Evolutionary conservation across 1,284 basidiomycete genomes (phyloP).

Genomic region (Leccinum colubrinum): DNA sequence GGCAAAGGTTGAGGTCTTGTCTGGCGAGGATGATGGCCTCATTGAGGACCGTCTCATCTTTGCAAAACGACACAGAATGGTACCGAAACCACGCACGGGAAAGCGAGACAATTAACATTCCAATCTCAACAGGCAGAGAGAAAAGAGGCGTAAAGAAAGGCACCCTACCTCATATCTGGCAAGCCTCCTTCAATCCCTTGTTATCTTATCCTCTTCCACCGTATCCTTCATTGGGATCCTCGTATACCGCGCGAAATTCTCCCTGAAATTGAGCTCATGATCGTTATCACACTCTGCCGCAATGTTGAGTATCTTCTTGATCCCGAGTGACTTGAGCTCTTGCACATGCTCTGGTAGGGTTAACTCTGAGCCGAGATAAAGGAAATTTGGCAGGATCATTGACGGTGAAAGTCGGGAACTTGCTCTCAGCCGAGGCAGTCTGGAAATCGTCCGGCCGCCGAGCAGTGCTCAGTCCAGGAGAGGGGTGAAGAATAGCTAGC

Average conservation of each 20-base stretch:
- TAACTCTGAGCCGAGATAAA: slow-evolving; percentile 92
- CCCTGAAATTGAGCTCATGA: slow-evolving; percentile 63
- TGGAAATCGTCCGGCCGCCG: slow-evolving; percentile 47
- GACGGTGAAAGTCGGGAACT: slow-evolving; percentile 70
- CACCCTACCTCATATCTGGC: slow-evolving; percentile 76
- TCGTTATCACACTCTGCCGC: slow-evolving; percentile 89
- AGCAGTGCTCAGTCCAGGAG: slow-evolving; percentile 55
- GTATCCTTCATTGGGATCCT: slow-evolving; percentile 93
- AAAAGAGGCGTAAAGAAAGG: slow-evolving; percentile 4
- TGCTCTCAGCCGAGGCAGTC: slow-evolving; percentile 55
- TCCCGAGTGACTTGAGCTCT: slow-evolving; percentile 72
- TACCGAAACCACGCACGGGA: not conserved
- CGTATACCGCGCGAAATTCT: slow-evolving; percentile 78
- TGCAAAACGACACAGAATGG: not conserved
- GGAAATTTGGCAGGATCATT: slow-evolving; percentile 86
- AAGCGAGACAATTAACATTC: slow-evolving; percentile 3
- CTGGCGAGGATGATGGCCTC: too few relatives aligned
- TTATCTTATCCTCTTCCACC: slow-evolving; percentile 91
- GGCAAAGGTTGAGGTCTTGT: too few relatives aligned
- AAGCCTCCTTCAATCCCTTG: slow-evolving; percentile 81
- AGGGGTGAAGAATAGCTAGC: slow-evolving; percentile 20
- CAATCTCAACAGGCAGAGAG: not conserved
- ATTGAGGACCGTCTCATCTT: slow-evolving; percentile 59
- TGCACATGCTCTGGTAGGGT: slow-evolving; percentile 70
- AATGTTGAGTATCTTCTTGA: slow-evolving; percentile 88